A percentile compares a stretch with the other conserved stretches of the same genome.
These are phyloP conservation scores for Glycine tomentella DNA, from an alignment of 306 rosid genomes.

Conservation along the genomic window DNA sequence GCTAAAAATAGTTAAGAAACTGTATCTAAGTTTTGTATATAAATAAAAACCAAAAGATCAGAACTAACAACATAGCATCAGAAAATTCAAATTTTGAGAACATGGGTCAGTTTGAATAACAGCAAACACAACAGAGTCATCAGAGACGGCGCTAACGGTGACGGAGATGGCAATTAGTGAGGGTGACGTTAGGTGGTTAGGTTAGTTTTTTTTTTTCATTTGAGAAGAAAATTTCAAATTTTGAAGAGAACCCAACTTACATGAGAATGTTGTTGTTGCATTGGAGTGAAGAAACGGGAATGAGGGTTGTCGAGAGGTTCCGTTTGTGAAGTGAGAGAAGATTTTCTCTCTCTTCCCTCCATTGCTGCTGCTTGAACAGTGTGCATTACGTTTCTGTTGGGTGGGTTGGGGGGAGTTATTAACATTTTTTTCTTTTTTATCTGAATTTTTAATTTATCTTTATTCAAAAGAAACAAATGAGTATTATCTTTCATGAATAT, in stretches of 20 bases:
- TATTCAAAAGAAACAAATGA: too few species aligned
- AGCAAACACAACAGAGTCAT: neutral
- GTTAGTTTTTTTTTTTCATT: neutral
- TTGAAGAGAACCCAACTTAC: constrained; percentile 40
- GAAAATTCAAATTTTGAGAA: neutral
- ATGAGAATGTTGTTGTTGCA: constrained; percentile 57
- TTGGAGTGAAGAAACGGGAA: constrained; percentile 25
- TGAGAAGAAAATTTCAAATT: neutral
- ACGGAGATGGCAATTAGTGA: neutral
- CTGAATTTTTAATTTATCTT: neutral
- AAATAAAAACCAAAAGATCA: neutral
- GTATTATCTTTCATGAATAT: too few species aligned
- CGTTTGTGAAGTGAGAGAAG: constrained; percentile 24
- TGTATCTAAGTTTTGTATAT: neutral
- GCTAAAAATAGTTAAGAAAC: neutral
- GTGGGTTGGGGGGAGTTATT: neutral
- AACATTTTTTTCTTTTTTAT: neutral
- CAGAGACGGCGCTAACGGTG: constrained; percentile 15
- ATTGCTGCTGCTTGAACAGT: neutral
- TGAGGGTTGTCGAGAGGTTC: constrained; percentile 7
- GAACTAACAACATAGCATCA: neutral
- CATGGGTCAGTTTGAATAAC: neutral
- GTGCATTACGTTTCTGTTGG: neutral
- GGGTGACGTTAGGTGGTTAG: constrained; percentile 33
- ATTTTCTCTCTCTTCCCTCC: constrained; percentile 24